Base-by-base conservation (phyloP, 108 stramenopile genomes). In the Conticribra guillardii region DNA sequence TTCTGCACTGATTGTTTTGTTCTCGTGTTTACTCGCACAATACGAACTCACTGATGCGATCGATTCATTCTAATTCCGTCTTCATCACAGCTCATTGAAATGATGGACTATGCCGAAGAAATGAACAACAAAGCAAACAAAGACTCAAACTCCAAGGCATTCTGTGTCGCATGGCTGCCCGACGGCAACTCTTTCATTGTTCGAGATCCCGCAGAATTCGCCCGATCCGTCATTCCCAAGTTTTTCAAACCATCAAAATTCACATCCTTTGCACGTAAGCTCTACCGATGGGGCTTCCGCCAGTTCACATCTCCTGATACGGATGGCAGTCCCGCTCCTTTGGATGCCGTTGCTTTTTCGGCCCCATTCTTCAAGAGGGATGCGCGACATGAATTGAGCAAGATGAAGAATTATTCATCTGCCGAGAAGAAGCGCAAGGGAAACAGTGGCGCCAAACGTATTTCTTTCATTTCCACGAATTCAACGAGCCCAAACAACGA, bases 121-220 rank as follows among this genome's bases (percentile, higher is more conserved):
- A 41, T 41, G 37, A 41, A n/a, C n/a, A n/a, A n/a, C n/a, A n/a
- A n/a, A n/a, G n/a, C n/a, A n/a, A n/a, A n/a, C n/a, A n/a, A n/a
- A n/a, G n/a, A 41, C 37, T 41, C 37, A 11, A 5, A 41, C 37
- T 9, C 37, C 37, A 11, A 41, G 11, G 37, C 8, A 41, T 80
- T 74, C 54, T 78, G 73, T 54, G 62, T 87, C 51, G 64, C 85
- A 21, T 94, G 92, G 92, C 23, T 80, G 4, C 60, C 73, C 2
- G 82, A 83, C 69, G 92, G 96, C 46, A 74, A 81, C 55, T 64
- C 84, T n/a, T 94, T 94, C 66, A 61, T 89, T 26, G 90, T 96
- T 50, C 71, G 74, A 14, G 58, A 92, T 60, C 80, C 82, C 16
- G 86, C 91, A 30, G 73, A 64, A 18, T 94, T 96, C 83, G 85